These are phyloP conservation scores for Parastagonospora nodorum DNA, from an alignment of 2,329 filamentous ascomycete genomes.

Conservation along the genomic window DNA sequence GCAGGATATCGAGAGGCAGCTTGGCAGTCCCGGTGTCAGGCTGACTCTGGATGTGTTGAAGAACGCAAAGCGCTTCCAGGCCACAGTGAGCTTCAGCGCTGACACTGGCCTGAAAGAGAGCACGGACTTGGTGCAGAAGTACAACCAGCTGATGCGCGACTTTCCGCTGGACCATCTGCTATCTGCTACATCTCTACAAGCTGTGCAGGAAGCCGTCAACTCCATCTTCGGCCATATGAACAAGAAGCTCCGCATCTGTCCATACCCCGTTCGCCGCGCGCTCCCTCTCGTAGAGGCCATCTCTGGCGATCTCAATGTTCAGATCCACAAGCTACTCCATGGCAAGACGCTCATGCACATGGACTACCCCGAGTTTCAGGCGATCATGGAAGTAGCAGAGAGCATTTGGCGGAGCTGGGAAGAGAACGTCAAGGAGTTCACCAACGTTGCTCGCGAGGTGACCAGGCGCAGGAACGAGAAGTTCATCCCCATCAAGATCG, in stretches of 20 bases:
- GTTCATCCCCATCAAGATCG: conserved; percentile 98
- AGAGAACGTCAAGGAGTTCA: conserved; percentile 95
- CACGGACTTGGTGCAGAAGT: conserved; percentile 95
- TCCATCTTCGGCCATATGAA: conserved; percentile 94
- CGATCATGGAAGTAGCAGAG: conserved; percentile 81
- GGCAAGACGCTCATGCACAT: conserved; percentile 89
- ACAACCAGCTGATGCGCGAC: conserved; percentile 98
- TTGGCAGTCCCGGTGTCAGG: conserved; percentile 84
- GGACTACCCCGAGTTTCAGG: conserved; percentile 87
- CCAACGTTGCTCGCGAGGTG: conserved; percentile 93
- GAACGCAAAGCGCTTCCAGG: conserved; percentile 96
- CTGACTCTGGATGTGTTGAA: conserved; percentile 94
- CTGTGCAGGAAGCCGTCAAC: conserved; percentile 85
- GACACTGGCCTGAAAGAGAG: conserved; percentile 97
- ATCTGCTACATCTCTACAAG: conserved; percentile 85
- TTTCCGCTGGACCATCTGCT: conserved; percentile 95
- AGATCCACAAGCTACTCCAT: conserved; percentile 82
- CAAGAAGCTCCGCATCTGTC: conserved; percentile 95
- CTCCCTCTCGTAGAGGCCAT: conserved; percentile 96
- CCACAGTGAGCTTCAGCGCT: conserved; percentile 93
- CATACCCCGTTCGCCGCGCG: conserved; percentile 90
- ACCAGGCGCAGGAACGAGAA: conserved; percentile 93
- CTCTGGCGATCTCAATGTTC: conserved; percentile 86
- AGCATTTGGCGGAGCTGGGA: conserved; percentile 93
- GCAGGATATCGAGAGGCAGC: conserved; percentile 87